Conservation (phyloP, 2,329 filamentous ascomycete genomes). For the Fusarium cyanostomum region DNA sequence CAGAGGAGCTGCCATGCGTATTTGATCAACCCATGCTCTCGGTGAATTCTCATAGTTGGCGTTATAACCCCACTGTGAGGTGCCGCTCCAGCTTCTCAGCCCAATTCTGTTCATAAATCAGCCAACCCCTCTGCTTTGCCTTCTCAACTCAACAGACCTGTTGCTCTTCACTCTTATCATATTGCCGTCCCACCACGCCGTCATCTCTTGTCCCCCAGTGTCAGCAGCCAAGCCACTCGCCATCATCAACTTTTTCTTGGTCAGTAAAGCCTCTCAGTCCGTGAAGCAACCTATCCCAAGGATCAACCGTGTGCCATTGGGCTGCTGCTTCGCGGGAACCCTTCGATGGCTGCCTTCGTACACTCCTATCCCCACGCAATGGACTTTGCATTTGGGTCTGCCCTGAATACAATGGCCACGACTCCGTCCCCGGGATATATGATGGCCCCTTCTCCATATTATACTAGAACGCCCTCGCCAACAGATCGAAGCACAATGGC, state of each 20-base stretch:
- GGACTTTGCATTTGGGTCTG: conserved; percentile 26
- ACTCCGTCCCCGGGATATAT: conserved; percentile 32
- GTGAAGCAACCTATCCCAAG: not conserved
- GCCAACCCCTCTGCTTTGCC: not conserved
- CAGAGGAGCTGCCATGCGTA: conserved; percentile 19
- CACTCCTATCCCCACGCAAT: conserved; percentile 32
- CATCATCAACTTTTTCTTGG: not conserved
- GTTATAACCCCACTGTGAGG: conserved; percentile 9
- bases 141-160: not conserved
- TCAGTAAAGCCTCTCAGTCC: not conserved
- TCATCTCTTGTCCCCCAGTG: not conserved
- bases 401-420: conserved; percentile 20
- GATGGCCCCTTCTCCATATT: conserved; percentile 35
- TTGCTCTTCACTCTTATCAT: not conserved
- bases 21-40: conserved; percentile 23
- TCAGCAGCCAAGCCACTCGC: not conserved
- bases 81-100: not conserved
- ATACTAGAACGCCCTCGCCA: conserved; percentile 36
- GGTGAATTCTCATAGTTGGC: not conserved
- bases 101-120: conserved; percentile 21
- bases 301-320: conserved; percentile 8
- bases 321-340: not conserved
- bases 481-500: conserved; percentile 26
- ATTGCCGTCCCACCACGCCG: not conserved
- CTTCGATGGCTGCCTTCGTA: conserved; percentile 30